phyloP scores from a whole-genome alignment of 371 early-diverging fungal species.

The Mortierella sp. region DNA sequence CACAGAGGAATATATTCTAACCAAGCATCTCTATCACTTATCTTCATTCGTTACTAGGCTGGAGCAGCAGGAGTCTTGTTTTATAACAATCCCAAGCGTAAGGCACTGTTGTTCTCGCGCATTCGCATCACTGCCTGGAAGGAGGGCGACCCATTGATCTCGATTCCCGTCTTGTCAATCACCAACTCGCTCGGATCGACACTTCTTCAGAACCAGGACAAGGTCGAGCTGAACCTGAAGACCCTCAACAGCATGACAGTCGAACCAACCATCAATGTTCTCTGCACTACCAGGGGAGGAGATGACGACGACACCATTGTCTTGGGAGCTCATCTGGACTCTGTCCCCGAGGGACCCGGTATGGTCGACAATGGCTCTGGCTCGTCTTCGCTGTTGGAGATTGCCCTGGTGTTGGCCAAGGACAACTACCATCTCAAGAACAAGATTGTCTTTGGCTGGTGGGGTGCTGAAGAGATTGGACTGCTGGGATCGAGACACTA shows the following conservation, averaged over 20 bases:
- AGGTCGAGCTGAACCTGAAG: constrained; percentile 25
- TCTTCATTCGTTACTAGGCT: constrained; percentile 23
- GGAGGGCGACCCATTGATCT: constrained; percentile 56
- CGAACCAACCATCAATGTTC: constrained; percentile 47
- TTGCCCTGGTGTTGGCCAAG: constrained; percentile 63
- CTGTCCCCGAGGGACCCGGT: constrained; percentile 77
- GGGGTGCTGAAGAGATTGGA: constrained; percentile 86
- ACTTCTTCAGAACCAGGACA: constrained; percentile 36
- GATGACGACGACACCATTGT: constrained; percentile 38
- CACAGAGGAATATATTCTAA: not conserved
- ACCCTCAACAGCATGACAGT: constrained; percentile 37
- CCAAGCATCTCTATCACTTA: not conserved
- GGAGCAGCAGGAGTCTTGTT: constrained; percentile 56
- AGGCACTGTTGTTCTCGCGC: constrained; percentile 38
- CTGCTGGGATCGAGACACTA: constrained; percentile 81
- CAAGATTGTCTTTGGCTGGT: constrained; percentile 72
- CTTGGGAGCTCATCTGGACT: constrained; percentile 64
- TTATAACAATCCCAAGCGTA: constrained; percentile 51
- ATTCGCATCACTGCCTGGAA: constrained; percentile 58
- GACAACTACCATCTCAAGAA: constrained; percentile 63
- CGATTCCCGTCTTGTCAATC: constrained; percentile 44
- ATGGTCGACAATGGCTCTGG: constrained; percentile 83
- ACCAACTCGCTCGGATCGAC: constrained; percentile 42
- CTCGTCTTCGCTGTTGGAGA: constrained; percentile 73
- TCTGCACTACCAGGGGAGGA: constrained; percentile 42